These are phyloP conservation scores for Globisporangium mamillatum DNA, from an alignment of 352 stramenopile genomes.

Conservation along the genomic window DNA sequence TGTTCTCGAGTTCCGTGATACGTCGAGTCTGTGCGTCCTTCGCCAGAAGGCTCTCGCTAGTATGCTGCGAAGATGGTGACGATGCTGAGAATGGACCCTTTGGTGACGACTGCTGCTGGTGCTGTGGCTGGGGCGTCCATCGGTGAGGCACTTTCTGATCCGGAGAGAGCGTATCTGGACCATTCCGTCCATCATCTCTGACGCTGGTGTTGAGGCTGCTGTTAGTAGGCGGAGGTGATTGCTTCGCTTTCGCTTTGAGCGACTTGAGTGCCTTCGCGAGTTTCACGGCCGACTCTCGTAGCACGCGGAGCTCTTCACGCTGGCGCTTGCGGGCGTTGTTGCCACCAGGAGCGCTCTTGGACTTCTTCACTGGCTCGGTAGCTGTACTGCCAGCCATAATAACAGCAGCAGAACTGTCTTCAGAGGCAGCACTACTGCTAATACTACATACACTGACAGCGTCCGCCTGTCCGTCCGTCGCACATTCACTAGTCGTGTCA, in stretches of 20 bases:
- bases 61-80: background rate
- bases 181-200: background rate
- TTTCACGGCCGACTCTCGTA: background rate
- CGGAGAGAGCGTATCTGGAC: background rate
- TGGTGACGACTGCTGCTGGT: background rate
- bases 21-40: background rate
- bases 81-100: background rate
- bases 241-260: background rate
- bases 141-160: constrained; percentile 2
- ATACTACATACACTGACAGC: background rate
- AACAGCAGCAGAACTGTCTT: background rate
- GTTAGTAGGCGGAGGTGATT: background rate
- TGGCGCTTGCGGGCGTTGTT: constrained; percentile 15
- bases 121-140: background rate
- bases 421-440: background rate
- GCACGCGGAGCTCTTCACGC: constrained; percentile 9
- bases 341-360: constrained; percentile 7
- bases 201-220: too few species aligned
- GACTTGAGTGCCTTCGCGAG: constrained; percentile 9
- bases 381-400: background rate
- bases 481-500: background rate
- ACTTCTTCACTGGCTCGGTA: background rate
- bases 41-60: background rate
- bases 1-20: constrained; percentile 16
- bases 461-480: background rate